Evolutionary conservation across 2,329 filamentous ascomycete species (phyloP).

Genomic region (Aspergillus arachidicola): DNA sequence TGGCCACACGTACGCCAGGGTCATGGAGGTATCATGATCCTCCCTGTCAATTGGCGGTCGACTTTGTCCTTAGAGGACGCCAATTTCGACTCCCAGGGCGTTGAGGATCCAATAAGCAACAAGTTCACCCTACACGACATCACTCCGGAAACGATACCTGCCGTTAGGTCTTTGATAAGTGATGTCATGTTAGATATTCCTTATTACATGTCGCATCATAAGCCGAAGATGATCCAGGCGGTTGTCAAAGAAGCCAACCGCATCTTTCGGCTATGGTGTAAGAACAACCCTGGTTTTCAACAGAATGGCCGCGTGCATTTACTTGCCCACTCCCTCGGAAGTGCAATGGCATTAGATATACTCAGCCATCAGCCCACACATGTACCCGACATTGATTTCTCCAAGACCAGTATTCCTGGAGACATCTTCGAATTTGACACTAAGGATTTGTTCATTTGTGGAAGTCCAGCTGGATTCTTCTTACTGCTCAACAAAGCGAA

Average conservation of each 20-base stretch:
- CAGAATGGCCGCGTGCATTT: conserved; percentile 83
- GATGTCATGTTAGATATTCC: conserved; percentile 99
- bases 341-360: conserved; percentile 91
- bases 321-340: conserved; percentile 90
- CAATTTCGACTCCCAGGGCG: conserved; percentile 57
- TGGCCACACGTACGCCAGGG: conserved; percentile 72
- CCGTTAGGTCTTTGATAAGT: conserved; percentile 89
- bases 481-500: conserved; percentile 75
- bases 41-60: conserved; percentile 93
- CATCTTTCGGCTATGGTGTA: conserved; percentile 93
- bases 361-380: conserved; percentile 83
- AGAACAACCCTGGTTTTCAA: conserved; percentile 85
- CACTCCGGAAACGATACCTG: conserved; percentile 85
- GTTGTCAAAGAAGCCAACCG: conserved; percentile 89
- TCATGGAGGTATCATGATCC: conserved; percentile 89
- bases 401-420: conserved; percentile 43
- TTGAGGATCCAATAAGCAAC: conserved; percentile 60
- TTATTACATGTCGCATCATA: conserved; percentile 96
- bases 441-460: conserved; percentile 82
- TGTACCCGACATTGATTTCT: conserved; percentile 55
- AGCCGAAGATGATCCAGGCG: conserved; percentile 89
- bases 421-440: conserved; percentile 88
- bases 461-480: conserved; percentile 92
- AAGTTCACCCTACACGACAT: conserved; percentile 80
- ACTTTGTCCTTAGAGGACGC: conserved; percentile 85